phyloP scores from a whole-genome alignment of 2,329 filamentous ascomycete species.

The Cytospora schulzeri region DNA sequence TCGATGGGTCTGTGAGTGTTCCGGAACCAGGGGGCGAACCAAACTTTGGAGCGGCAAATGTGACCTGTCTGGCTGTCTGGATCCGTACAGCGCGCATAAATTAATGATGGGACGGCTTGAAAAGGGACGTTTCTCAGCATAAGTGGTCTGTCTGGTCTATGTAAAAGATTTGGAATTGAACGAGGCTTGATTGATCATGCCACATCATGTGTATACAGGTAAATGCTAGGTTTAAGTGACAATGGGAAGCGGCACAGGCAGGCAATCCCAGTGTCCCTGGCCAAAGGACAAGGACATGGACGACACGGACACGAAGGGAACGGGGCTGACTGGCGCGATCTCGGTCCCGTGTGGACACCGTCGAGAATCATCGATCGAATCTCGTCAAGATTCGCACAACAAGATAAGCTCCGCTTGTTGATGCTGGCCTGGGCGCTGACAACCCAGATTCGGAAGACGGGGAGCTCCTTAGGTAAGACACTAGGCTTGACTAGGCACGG shows the following conservation, averaged over 20 bases:
- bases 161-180: too few relatives aligned
- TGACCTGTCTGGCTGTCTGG: neutral
- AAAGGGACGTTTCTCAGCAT: neutral
- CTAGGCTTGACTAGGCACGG: neutral
- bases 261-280: neutral
- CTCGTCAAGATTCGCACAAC: neutral
- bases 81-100: neutral
- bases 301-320: neutral
- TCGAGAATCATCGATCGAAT: neutral
- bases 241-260: neutral
- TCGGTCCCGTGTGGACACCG: slow-evolving; percentile 18
- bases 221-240: neutral
- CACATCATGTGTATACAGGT: neutral
- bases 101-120: neutral
- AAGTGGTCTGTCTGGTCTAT: neutral
- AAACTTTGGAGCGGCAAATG: neutral
- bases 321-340: slow-evolving; percentile 8
- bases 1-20: neutral
- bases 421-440: neutral
- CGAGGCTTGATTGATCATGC: too few relatives aligned
- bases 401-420: slow-evolving; percentile 6
- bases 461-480: neutral
- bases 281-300: neutral
- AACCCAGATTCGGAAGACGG: neutral
- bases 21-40: neutral